Conservation (phyloP, 768 basidiomycete genomes). For the Podaxis carcinomalis region DNA sequence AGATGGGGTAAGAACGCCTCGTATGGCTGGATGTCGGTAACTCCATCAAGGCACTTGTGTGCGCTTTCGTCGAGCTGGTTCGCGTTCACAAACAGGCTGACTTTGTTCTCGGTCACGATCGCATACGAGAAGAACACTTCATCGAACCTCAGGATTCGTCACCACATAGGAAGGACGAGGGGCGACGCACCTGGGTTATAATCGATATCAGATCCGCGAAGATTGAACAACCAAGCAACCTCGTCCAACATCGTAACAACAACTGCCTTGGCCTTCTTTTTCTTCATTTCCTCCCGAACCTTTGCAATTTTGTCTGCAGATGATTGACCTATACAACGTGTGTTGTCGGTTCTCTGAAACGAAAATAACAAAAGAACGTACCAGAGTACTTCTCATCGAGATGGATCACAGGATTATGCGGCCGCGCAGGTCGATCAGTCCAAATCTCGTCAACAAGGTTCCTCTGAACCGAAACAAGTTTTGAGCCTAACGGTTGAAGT, state of each 20-base stretch:
- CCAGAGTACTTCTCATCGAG: conserved; percentile 77
- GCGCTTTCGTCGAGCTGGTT: conserved; percentile 43
- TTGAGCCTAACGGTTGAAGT: conserved; percentile 49
- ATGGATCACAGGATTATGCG: conserved; percentile 60
- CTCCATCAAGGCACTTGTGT: conserved; percentile 44
- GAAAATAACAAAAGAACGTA: conserved; percentile 10
- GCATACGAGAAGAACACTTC: conserved; percentile 92
- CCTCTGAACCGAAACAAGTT: conserved; percentile 56
- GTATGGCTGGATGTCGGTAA: conserved; percentile 70
- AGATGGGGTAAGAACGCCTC: conserved; percentile 62
- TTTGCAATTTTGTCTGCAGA: conserved; percentile 62
- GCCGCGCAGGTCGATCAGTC: conserved; percentile 67
- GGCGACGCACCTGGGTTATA: conserved; percentile 57
- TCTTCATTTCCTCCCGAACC: conserved; percentile 60
- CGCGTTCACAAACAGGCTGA: conserved; percentile 67
- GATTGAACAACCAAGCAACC: conserved; percentile 90
- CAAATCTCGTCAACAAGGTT: conserved; percentile 85
- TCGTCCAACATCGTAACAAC: conserved; percentile 92
- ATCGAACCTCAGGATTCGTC: conserved; percentile 3
- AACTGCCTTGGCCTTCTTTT: conserved; percentile 63
- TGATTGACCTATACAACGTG: conserved; percentile 45
- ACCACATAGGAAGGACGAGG: neutral
- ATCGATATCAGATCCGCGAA: conserved; percentile 88
- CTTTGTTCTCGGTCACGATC: conserved; percentile 56
- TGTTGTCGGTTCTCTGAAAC: neutral